Evolutionary conservation across 306 rosid genomes (phyloP).

Genomic region (Cicer judaicum): DNA sequence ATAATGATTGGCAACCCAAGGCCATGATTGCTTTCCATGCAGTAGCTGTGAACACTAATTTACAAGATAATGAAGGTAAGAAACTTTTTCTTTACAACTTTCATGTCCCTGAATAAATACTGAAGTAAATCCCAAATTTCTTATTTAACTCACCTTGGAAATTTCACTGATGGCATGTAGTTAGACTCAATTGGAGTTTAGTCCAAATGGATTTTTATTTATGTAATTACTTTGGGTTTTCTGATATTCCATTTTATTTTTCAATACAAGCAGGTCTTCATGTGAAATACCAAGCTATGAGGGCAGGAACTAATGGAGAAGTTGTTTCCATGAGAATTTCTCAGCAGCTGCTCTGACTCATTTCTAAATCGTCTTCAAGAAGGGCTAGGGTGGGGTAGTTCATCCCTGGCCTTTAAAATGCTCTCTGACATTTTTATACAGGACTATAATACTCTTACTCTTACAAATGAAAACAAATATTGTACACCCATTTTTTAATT

Average conservation of each 20-base stretch:
- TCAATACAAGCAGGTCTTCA: constrained; percentile 68
- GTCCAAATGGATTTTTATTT: constrained; percentile 12
- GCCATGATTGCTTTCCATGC: constrained; percentile 82
- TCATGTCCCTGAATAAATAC: constrained; percentile 22
- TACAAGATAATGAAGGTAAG: constrained; percentile 90
- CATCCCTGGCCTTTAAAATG: constrained; percentile 25
- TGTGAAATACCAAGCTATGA: constrained; percentile 89
- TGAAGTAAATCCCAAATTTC: constrained; percentile 34
- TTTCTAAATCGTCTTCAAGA: constrained; percentile 20
- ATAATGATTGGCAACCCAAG: constrained; percentile 93
- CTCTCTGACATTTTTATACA: constrained; percentile 45
- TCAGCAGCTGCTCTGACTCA: constrained; percentile 84
- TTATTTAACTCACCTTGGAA: constrained; percentile 21
- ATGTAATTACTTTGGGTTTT: constrained; percentile 17
- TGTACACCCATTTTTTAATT: constrained; percentile 31
- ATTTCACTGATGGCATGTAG: constrained; percentile 4
- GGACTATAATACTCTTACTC: neutral
- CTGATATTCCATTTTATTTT: constrained; percentile 24
- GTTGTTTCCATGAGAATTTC: constrained; percentile 88
- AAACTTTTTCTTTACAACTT: constrained; percentile 28
- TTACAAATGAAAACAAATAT: constrained; percentile 7
- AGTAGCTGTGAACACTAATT: constrained; percentile 93
- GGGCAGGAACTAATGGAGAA: constrained; percentile 80
- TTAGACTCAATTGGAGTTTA: constrained; percentile 19
- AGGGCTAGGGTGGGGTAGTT: constrained; percentile 28